Conservation (phyloP, 2,329 filamentous ascomycete species). For the Cladosporium sp. region DNA sequence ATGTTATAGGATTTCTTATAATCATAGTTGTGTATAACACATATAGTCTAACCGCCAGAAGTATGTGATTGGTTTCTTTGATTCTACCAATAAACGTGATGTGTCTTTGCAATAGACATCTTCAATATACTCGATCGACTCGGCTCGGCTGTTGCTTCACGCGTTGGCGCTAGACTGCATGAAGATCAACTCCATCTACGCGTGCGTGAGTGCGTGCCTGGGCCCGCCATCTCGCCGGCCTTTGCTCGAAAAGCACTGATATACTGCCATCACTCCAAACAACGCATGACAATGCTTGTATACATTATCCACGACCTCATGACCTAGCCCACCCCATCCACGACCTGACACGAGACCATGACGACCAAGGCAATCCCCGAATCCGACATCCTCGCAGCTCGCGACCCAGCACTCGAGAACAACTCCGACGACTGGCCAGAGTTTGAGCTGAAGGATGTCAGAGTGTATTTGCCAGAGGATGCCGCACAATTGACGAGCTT, state of each 20-base stretch:
- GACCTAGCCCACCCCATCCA: not conserved
- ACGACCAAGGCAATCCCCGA: slow-evolving; percentile 34
- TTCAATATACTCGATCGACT: not conserved
- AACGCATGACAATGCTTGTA: slow-evolving; percentile 3
- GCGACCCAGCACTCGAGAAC: slow-evolving; percentile 41
- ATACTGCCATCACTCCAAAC: not conserved
- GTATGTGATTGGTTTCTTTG: not conserved
- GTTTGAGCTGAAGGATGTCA: slow-evolving; percentile 63
- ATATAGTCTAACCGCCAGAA: not conserved
- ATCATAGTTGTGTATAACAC: too few species aligned
- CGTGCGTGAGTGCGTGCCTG: not conserved
- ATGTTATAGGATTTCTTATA: too few species aligned
- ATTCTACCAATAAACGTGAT: too few species aligned
- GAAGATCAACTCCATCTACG: not conserved
- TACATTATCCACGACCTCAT: slow-evolving; percentile 9
- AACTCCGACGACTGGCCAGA: slow-evolving; percentile 59
- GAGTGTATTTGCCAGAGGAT: slow-evolving; percentile 45
- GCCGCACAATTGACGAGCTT: slow-evolving; percentile 54
- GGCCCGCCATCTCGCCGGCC: slow-evolving; percentile 10
- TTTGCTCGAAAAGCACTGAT: not conserved
- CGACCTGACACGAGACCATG: slow-evolving; percentile 30
- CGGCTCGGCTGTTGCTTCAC: slow-evolving; percentile 13
- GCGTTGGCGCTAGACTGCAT: not conserved
- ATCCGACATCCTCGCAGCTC: slow-evolving; percentile 44
- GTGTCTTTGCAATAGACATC: too few species aligned